Conservation (phyloP, 108 stramenopile species). For the Stephanodiscus triporus region DNA sequence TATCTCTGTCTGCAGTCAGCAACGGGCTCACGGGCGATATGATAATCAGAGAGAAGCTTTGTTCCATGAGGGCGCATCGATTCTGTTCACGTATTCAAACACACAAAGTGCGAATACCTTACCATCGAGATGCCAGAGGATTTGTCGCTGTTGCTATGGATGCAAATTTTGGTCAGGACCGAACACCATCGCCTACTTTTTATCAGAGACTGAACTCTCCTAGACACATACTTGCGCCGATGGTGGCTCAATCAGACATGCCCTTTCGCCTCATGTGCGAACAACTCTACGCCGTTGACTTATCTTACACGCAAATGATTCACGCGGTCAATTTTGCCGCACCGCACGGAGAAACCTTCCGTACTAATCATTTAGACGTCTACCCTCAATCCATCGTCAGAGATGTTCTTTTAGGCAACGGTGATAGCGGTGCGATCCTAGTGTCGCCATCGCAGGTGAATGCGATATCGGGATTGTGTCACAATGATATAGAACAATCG, state of each 20-base stretch:
- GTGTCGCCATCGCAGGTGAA: slow-evolving; percentile 21
- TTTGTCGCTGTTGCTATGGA: background rate
- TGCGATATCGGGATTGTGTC: slow-evolving; percentile 26
- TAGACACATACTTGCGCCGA: slow-evolving; percentile 67
- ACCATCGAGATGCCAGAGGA: background rate
- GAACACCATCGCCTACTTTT: slow-evolving; percentile 6
- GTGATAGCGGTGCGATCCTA: slow-evolving; percentile 5
- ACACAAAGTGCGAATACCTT: background rate
- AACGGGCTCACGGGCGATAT: background rate
- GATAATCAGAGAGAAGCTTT: background rate
- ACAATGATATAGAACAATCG: slow-evolving; percentile 28
- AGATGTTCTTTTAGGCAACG: slow-evolving; percentile 35
- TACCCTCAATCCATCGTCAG: slow-evolving; percentile 43
- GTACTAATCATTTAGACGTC: slow-evolving; percentile 74
- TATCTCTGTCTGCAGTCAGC: background rate
- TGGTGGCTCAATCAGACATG: slow-evolving; percentile 87
- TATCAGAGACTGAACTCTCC: slow-evolving; percentile 50
- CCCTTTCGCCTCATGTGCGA: slow-evolving; percentile 86
- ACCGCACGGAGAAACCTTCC: slow-evolving; percentile 55
- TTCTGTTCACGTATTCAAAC: background rate
- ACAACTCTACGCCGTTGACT: slow-evolving; percentile 81
- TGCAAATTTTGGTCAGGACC: background rate
- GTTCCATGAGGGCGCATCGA: background rate
- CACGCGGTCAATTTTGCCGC: slow-evolving; percentile 72
- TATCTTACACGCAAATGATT: slow-evolving; percentile 97